Evolutionary conservation across 2,329 filamentous ascomycete species (phyloP), one percentile per base, ranked within the genome.

Genomic region (Aquanectria penicillioides): DNA sequence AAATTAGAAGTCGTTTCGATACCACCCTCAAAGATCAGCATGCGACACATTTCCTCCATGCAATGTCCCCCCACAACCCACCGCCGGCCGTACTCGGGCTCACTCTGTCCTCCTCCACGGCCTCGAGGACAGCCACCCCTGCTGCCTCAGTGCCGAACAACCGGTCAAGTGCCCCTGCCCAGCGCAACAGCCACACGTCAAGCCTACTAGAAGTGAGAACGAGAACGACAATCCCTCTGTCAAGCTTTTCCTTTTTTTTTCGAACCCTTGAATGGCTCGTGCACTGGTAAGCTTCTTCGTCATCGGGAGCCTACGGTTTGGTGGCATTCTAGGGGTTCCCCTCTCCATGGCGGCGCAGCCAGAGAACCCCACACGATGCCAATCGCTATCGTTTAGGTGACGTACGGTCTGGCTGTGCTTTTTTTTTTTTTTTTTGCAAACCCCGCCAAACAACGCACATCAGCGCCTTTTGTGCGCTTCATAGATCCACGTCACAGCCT

Each of bases 381-480:
- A 46, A 22, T 20, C 23, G 36, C 18, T 29, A 7, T 23, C 15
- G 18, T 17, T 22, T 28, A n/a, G n/a, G n/a, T n/a, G n/a, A n/a
- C n/a, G 22, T 36, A 22, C 20, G n/a, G 20, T 26, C 41, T 58
- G 55, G 48, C 55, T 41, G 52, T 41, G 41, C 33, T 6, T 33
- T 41, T 49, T 53, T 44, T 34, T 37, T 22, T 13, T 58, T 58
- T 58, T 57, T 31, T 34, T 25, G 26, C 23, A 18, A 20, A 58
- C 55, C 55, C 55, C 55, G 34, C 55, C 48, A 58, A 52, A 52
- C 40, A 40, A 20, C 41, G 18, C 48, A 43, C 46, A 34, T 36
- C 11, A 55, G 41, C 46, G 17, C 15, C 10, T 31, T 23, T 6
- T 10, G 33, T 33, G 3, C 4, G 18, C 28, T 25, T 37, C 17